These are phyloP conservation scores for Eragrostis tef DNA, from an alignment of 202 grass and related monocot genomes.

Conservation along the genomic window DNA sequence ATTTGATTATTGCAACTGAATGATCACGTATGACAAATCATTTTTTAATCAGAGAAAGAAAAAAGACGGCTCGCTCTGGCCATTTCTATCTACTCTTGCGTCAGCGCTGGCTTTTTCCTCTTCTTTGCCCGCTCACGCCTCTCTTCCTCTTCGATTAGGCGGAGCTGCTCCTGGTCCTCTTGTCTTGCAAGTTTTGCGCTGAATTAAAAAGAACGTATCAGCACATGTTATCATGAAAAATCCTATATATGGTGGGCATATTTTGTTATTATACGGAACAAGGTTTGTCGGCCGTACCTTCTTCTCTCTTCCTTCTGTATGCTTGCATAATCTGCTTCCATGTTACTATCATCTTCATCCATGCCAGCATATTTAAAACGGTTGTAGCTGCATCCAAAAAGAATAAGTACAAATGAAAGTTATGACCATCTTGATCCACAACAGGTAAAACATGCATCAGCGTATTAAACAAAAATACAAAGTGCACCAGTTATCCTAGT, in stretches of 20 bases:
- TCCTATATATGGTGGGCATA: no score
- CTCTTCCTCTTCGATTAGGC: slow-evolving; percentile 68
- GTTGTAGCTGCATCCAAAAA: slow-evolving; percentile 65
- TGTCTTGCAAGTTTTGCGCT: slow-evolving; percentile 65
- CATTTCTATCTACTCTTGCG: no score
- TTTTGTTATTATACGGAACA: no score
- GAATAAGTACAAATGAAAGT: neutral
- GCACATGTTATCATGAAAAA: no score
- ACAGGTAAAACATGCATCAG: neutral
- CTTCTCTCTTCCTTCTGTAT: slow-evolving; percentile 79
- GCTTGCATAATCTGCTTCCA: slow-evolving; percentile 74
- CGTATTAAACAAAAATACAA: neutral
- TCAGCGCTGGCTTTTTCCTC: slow-evolving; percentile 41
- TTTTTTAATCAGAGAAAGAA: no score
- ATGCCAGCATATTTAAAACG: slow-evolving; percentile 51
- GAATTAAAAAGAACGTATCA: neutral
- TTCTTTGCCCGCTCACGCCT: slow-evolving; percentile 49
- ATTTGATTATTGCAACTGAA: no score
- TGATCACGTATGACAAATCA: no score
- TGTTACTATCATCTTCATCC: slow-evolving; percentile 74
- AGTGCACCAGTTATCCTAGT: neutral
- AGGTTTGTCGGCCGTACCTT: slow-evolving; percentile 53
- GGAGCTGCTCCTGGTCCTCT: slow-evolving; percentile 71
- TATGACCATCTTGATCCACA: neutral
- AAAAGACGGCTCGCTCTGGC: no score